Evolutionary conservation across 441 rosid species (phyloP).

Genomic region (Theobroma grandiflorum): DNA sequence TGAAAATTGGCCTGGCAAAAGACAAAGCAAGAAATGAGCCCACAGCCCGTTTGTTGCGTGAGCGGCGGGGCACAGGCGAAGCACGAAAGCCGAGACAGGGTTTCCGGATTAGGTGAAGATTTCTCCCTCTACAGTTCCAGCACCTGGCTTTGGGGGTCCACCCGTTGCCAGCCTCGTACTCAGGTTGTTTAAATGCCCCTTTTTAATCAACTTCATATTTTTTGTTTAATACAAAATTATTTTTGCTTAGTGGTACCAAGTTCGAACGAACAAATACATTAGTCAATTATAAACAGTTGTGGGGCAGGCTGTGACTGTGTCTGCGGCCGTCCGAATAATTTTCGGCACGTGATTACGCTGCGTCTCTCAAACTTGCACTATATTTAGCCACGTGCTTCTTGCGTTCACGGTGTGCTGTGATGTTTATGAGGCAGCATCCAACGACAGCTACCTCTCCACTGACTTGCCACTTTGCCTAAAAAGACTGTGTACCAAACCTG

Average conservation of each 20-base stretch:
- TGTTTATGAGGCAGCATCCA: background rate
- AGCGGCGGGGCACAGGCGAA: background rate
- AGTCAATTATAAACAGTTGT: too few relatives aligned
- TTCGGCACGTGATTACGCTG: background rate
- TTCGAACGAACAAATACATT: too few relatives aligned
- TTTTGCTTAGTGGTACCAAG: too few relatives aligned
- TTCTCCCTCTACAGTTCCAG: background rate
- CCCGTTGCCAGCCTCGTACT: background rate
- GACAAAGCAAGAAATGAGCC: background rate
- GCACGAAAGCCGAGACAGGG: background rate
- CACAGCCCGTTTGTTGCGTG: background rate
- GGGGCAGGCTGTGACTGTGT: background rate
- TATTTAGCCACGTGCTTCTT: slow-evolving; percentile 26
- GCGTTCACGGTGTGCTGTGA: background rate
- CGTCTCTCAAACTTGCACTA: background rate
- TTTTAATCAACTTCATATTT: too few relatives aligned
- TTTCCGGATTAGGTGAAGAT: background rate
- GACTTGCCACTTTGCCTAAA: background rate
- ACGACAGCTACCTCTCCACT: background rate
- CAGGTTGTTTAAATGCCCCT: too few relatives aligned
- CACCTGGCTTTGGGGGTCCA: background rate
- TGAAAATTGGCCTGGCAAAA: background rate
- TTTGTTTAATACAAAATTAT: too few relatives aligned
- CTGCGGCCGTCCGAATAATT: background rate
- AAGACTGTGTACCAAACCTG: background rate